Percentiles rank a stretch among this genome's conserved stretches.
Evolutionary conservation across 768 basidiomycete species (phyloP).

Genomic region (Floccularia luteovirens): DNA sequence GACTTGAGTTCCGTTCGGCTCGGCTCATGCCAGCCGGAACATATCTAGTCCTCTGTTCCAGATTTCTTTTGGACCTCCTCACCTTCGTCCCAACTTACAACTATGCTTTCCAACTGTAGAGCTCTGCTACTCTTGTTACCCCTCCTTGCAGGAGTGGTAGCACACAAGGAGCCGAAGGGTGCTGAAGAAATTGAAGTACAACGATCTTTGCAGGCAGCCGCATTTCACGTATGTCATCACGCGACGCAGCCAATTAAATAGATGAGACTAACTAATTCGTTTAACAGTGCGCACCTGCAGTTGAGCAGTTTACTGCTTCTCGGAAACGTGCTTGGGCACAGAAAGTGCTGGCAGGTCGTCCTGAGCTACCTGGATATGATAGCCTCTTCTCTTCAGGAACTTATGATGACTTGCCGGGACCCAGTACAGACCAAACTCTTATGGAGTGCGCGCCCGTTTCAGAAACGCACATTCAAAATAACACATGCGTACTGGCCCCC

Average conservation of each 20-base stretch:
- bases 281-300: slow-evolving; percentile 41
- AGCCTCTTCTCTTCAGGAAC: slow-evolving; percentile 33
- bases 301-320: slow-evolving; percentile 42
- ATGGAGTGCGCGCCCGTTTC: slow-evolving; percentile 40
- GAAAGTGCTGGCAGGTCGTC: slow-evolving; percentile 31
- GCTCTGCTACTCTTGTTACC: slow-evolving; percentile 11
- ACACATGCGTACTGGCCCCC: slow-evolving; percentile 45
- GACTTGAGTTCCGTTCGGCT: too few relatives aligned
- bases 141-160: slow-evolving; percentile 15
- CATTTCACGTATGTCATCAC: slow-evolving; percentile 34
- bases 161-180: slow-evolving; percentile 37
- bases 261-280: not conserved
- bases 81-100: too few relatives aligned
- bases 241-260: not conserved
- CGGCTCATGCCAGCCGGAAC: too few relatives aligned
- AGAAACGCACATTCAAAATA: slow-evolving; percentile 43
- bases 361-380: slow-evolving; percentile 27
- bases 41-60: too few relatives aligned
- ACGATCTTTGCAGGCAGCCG: slow-evolving; percentile 40
- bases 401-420: slow-evolving; percentile 22
- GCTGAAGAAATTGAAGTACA: slow-evolving; percentile 39
- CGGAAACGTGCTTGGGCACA: slow-evolving; percentile 40
- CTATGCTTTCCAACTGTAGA: too few relatives aligned
- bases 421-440: slow-evolving; percentile 20
- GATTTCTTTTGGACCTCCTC: too few relatives aligned